Evolutionary conservation across 352 stramenopile species (phyloP).

Genomic region (Phytophthora litchii): DNA sequence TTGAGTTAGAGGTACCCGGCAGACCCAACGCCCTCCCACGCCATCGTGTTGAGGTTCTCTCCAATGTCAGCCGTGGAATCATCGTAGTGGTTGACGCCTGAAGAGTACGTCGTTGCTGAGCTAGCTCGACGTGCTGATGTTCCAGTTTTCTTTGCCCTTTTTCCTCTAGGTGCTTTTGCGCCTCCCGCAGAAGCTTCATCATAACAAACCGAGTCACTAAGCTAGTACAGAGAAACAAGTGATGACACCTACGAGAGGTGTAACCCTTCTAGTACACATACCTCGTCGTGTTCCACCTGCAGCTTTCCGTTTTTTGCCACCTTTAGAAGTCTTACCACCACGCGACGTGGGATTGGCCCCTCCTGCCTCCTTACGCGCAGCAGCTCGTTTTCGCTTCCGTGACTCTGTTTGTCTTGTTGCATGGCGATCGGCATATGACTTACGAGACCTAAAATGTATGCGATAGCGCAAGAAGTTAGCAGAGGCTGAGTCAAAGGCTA

Average conservation of each 20-base stretch:
- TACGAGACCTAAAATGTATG: conserved; percentile 28
- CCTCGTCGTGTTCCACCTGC: conserved; percentile 31
- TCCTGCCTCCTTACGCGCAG: conserved; percentile 17
- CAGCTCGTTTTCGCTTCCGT: conserved; percentile 54
- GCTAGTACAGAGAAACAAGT: not conserved
- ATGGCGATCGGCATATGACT: conserved; percentile 65
- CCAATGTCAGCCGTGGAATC: conserved; percentile 52
- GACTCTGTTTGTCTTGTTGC: conserved; percentile 43
- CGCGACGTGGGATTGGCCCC: conserved; percentile 1
- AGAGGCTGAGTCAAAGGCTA: not conserved
- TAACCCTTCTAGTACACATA: conserved; percentile 11
- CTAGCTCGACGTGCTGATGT: conserved; percentile 39
- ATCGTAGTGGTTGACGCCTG: conserved; percentile 66
- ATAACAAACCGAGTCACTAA: conserved; percentile 5
- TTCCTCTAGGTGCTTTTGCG: conserved; percentile 29
- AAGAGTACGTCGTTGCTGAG: conserved; percentile 24
- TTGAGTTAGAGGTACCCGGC: conserved; percentile 60
- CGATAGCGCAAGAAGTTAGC: not conserved
- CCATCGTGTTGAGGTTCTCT: conserved; percentile 66
- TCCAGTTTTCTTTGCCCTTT: conserved; percentile 33
- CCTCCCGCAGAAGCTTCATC: conserved; percentile 17
- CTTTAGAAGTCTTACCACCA: conserved; percentile 24
- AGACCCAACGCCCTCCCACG: conserved; percentile 74
- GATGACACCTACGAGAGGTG: not conserved
- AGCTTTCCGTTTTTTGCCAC: conserved; percentile 36